Evolutionary conservation across 169 alveolate genomes (phyloP).

Genomic region (Babesia bovis): DNA sequence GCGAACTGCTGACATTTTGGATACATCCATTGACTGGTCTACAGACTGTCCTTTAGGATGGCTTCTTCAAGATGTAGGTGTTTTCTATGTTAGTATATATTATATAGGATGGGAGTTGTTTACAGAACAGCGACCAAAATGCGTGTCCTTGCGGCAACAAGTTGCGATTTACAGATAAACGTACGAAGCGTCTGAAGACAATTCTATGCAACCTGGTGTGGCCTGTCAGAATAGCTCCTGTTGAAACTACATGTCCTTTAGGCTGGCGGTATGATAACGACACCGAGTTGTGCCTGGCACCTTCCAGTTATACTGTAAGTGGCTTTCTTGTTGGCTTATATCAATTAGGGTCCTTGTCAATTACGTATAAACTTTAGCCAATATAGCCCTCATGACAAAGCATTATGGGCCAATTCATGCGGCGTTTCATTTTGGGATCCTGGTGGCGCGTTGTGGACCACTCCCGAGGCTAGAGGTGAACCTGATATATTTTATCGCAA

Average conservation of each 20-base stretch:
- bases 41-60: constrained; percentile 63
- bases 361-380: constrained; percentile 62
- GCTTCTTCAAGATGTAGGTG: constrained; percentile 23
- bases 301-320: constrained; percentile 65
- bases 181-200: constrained; percentile 32
- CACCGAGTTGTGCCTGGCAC: constrained; percentile 66
- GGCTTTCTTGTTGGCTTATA: not conserved
- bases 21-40: constrained; percentile 28
- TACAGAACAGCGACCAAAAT: constrained; percentile 11
- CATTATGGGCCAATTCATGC: constrained; percentile 72
- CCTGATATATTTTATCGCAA: constrained; percentile 31
- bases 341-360: constrained; percentile 70
- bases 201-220: constrained; percentile 35
- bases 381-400: constrained; percentile 62
- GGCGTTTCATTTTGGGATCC: constrained; percentile 40
- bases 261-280: constrained; percentile 64
- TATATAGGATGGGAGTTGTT: constrained; percentile 13
- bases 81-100: not conserved
- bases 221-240: constrained; percentile 17
- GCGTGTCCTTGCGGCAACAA: constrained; percentile 3
- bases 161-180: constrained; percentile 5
- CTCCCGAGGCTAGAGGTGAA: constrained; percentile 1
- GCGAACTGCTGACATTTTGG: constrained; percentile 11
- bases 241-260: constrained; percentile 62
- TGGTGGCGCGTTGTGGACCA: not conserved